Conservation (phyloP, 169 alveolate species). For the Cytauxzoon felis region DNA sequence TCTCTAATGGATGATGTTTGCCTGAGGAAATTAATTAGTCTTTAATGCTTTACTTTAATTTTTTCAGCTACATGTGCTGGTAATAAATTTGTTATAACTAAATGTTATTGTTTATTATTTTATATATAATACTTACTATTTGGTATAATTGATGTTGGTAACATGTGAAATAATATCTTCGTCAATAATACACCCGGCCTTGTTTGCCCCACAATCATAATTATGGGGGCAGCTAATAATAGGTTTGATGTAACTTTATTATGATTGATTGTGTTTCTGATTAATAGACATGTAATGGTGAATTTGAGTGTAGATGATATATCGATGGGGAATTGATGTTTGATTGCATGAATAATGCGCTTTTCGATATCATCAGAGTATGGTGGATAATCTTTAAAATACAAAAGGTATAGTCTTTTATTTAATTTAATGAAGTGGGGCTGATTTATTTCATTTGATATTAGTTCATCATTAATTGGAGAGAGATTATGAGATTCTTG, state of each 20-base stretch:
- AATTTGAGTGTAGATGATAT: conserved; percentile 5
- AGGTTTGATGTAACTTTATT: conserved; percentile 1
- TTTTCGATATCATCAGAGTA: neutral
- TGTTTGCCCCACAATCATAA: conserved; percentile 5
- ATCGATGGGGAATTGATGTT: conserved; percentile 39
- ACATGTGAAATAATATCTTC: conserved; percentile 29
- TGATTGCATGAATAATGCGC: neutral
- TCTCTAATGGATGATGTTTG: neutral
- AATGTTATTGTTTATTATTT: neutral
- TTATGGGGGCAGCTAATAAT: conserved; percentile 21
- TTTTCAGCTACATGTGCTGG: conserved; percentile 51
- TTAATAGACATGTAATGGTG: conserved; percentile 26
- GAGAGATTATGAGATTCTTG: neutral
- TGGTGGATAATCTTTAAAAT: conserved; percentile 34
- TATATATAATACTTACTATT: conserved; percentile 9
- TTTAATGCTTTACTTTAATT: neutral
- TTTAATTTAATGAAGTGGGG: neutral
- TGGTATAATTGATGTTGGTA: conserved; percentile 31
- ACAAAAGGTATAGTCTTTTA: conserved; percentile 12
- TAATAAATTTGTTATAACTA: conserved; percentile 21
- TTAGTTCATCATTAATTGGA: neutral
- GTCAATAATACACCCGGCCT: conserved; percentile 20
- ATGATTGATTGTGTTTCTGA: conserved; percentile 19
- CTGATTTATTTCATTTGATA: conserved; percentile 3
- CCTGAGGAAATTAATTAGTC: neutral